Evolutionary conservation across 768 basidiomycete genomes (phyloP).

Genomic region (Saitozyma podzolica): DNA sequence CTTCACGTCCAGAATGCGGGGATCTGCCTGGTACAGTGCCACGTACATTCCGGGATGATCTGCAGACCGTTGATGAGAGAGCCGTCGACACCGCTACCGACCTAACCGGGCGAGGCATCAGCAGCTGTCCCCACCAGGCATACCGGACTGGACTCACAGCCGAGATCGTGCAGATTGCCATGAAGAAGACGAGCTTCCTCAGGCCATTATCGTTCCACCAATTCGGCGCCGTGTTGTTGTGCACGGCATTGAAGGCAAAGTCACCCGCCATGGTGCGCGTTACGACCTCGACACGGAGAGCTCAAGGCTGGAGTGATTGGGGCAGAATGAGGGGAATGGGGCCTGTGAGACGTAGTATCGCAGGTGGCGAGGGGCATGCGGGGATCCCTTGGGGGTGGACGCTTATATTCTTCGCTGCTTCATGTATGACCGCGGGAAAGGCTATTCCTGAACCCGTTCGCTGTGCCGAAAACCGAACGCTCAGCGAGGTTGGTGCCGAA

Average conservation of each 20-base stretch:
- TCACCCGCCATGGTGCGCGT: background rate
- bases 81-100: background rate
- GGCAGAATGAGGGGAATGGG: too few relatives aligned
- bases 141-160: background rate
- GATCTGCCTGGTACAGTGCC: background rate
- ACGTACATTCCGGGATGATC: constrained; percentile 1
- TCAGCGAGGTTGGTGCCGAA: too few relatives aligned
- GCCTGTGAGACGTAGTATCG: too few relatives aligned
- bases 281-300: too few relatives aligned
- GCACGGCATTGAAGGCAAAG: background rate
- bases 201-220: background rate
- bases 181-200: constrained; percentile 1
- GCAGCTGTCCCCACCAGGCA: background rate
- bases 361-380: too few relatives aligned
- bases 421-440: too few relatives aligned
- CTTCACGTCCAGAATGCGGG: too few relatives aligned
- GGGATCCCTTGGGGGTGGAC: too few relatives aligned
- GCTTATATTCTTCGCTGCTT: too few relatives aligned
- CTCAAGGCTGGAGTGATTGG: too few relatives aligned
- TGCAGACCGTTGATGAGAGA: background rate
- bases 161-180: background rate
- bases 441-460: too few relatives aligned
- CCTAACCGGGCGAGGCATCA: background rate
- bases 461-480: too few relatives aligned
- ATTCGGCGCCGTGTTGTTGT: background rate